Percentiles rank a stretch among this genome's conserved stretches.
These are phyloP conservation scores for Rhododendron williamsianum DNA, from an alignment of 148 eudicot species.

Conservation along the genomic window DNA sequence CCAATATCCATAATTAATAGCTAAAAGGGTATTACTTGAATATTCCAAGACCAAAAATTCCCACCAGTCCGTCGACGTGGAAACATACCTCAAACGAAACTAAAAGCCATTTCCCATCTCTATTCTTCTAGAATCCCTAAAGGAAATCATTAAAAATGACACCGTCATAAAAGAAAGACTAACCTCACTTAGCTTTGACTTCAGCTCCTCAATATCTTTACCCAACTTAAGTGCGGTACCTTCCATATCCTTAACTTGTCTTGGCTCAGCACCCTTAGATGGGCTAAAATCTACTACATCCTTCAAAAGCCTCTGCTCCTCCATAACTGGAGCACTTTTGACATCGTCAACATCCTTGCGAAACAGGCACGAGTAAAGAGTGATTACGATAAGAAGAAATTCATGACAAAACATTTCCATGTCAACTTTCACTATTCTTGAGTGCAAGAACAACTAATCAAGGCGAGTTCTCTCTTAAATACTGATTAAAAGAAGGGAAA, in stretches of 20 bases:
- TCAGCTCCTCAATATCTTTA: constrained; percentile 40
- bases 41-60: neutral
- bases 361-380: constrained; percentile 8
- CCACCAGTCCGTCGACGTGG: neutral
- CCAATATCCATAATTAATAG: neutral
- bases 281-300: constrained; percentile 15
- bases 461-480: neutral
- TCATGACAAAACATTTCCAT: neutral
- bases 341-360: constrained; percentile 28
- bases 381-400: constrained; percentile 2
- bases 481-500: neutral
- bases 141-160: neutral
- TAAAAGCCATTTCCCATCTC: neutral
- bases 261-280: constrained; percentile 20
- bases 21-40: neutral
- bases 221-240: constrained; percentile 14
- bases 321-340: constrained; percentile 18
- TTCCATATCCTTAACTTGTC: constrained; percentile 20
- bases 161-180: neutral
- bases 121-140: neutral
- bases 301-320: constrained; percentile 22
- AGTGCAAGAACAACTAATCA: neutral
- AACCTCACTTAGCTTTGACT: constrained; percentile 53
- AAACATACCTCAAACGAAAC: neutral
- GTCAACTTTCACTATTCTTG: neutral